These are phyloP conservation scores for Pleurotus cornucopiae DNA, from an alignment of 768 basidiomycete species.

Conservation along the genomic window DNA sequence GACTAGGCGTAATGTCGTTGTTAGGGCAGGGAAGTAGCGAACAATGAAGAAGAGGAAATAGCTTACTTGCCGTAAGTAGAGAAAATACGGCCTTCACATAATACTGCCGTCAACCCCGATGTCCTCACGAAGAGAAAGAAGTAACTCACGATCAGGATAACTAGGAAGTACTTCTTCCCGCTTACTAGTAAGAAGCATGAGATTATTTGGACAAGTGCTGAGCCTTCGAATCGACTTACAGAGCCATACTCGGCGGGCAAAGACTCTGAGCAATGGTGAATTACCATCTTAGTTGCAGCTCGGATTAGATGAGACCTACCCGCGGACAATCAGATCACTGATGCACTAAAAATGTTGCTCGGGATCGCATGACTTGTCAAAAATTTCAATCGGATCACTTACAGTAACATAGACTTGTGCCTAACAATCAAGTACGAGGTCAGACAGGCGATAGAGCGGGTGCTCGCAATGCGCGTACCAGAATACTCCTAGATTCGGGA, in stretches of 20 bases:
- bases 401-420: conserved; percentile 25
- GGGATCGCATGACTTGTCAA: not conserved
- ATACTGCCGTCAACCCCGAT: not conserved
- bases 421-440: conserved; percentile 8
- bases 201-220: too few species aligned
- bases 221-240: conserved; percentile 12
- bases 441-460: not conserved
- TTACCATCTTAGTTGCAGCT: not conserved
- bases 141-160: conserved; percentile 16
- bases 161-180: conserved; percentile 13
- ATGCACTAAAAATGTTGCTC: conserved; percentile 13
- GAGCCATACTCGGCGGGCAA: conserved; percentile 23
- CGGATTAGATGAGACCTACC: conserved; percentile 16
- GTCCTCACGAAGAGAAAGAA: not conserved
- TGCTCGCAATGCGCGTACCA: conserved; percentile 14
- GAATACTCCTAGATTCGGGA: conserved; percentile 18
- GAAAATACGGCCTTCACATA: not conserved
- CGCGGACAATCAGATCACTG: conserved; percentile 26
- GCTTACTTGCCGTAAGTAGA: not conserved
- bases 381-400: conserved; percentile 1
- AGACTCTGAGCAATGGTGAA: conserved; percentile 16
- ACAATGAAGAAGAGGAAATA: not conserved
- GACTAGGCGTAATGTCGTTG: not conserved
- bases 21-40: not conserved
- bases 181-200: conserved; percentile 12